Evolutionary conservation across 192 early-diverging fungal species (phyloP).

Genomic region (Linnemannia zychae): DNA sequence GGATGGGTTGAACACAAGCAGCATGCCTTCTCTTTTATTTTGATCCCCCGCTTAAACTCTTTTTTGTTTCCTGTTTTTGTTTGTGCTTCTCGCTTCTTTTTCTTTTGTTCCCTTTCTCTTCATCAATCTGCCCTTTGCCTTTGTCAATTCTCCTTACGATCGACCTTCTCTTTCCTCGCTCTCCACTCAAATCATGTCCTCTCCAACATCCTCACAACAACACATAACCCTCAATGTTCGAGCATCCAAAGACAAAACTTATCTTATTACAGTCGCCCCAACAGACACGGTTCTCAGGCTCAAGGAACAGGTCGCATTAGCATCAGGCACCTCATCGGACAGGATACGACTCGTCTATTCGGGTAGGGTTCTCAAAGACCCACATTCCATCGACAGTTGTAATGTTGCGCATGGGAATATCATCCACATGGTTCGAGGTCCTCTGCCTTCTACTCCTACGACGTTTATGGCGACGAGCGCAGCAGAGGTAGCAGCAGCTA

Average conservation of each 20-base stretch:
- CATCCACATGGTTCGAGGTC: slow-evolving; percentile 90
- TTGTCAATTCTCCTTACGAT: slow-evolving; percentile 1
- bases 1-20: not conserved
- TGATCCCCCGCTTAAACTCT: not conserved
- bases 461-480: not conserved
- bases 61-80: not conserved
- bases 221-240: slow-evolving; percentile 77
- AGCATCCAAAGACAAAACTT: slow-evolving; percentile 76
- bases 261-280: slow-evolving; percentile 69
- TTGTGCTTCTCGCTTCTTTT: not conserved
- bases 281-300: slow-evolving; percentile 77
- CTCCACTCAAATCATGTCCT: not conserved
- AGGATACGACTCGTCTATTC: slow-evolving; percentile 92
- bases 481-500: not conserved
- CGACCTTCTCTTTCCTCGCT: not conserved
- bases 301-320: slow-evolving; percentile 78
- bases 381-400: slow-evolving; percentile 77
- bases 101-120: not conserved
- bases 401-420: slow-evolving; percentile 91
- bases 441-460: not conserved
- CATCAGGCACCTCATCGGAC: slow-evolving; percentile 70
- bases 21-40: not conserved
- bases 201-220: not conserved
- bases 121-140: not conserved
- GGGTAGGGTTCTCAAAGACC: slow-evolving; percentile 94